phyloP scores from a whole-genome alignment of 805 yeast genomes.

The Pichia pseudocactophila region DNA sequence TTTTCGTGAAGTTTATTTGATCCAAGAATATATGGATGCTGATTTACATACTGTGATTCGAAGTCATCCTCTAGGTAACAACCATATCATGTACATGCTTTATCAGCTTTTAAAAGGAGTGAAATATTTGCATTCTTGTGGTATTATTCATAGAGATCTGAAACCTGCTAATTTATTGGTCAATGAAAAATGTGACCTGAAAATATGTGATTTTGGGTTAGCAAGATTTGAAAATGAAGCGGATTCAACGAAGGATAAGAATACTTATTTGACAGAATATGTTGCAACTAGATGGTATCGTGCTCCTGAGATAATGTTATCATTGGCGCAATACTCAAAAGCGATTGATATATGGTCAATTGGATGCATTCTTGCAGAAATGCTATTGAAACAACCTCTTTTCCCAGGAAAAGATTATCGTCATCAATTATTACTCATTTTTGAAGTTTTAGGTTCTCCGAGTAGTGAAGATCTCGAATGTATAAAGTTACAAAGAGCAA shows the following conservation, averaged over 20 bases:
- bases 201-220: slow-evolving; percentile 72
- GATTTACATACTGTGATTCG: slow-evolving; percentile 58
- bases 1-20: slow-evolving; percentile 63
- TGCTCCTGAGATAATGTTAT: slow-evolving; percentile 77
- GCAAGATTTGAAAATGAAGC: slow-evolving; percentile 43
- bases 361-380: slow-evolving; percentile 70
- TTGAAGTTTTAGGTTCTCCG: slow-evolving; percentile 68
- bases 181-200: slow-evolving; percentile 63
- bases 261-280: slow-evolving; percentile 56
- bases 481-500: slow-evolving; percentile 65
- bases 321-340: slow-evolving; percentile 61
- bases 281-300: slow-evolving; percentile 84
- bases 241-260: slow-evolving; percentile 27
- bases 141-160: slow-evolving; percentile 67
- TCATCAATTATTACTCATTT: slow-evolving; percentile 56
- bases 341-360: slow-evolving; percentile 78
- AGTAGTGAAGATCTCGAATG: slow-evolving; percentile 63
- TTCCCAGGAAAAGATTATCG: slow-evolving; percentile 72
- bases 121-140: slow-evolving; percentile 62
- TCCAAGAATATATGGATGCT: slow-evolving; percentile 73
- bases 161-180: slow-evolving; percentile 66
- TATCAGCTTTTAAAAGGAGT: slow-evolving; percentile 66
- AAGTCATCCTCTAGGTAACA: slow-evolving; percentile 49
- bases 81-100: slow-evolving; percentile 60
- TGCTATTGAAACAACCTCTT: slow-evolving; percentile 51